Conservation (phyloP, 208 protist species). For the Herpetomonas samuelpessoai region DNA sequence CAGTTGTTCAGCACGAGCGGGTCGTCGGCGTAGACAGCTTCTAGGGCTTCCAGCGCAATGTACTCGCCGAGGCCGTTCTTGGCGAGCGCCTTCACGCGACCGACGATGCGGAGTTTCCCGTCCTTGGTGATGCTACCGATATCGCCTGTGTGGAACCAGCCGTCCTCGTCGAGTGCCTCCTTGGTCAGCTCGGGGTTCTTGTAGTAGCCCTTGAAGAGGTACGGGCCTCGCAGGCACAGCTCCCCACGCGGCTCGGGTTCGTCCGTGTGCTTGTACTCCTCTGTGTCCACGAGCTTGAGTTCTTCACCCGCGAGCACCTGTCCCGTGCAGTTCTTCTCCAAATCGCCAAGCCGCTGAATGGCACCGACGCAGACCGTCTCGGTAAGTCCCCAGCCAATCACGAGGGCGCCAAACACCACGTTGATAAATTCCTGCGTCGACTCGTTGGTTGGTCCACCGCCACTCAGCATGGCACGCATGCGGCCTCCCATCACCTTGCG, state of each 20-base stretch:
- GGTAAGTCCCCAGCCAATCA: constrained; percentile 77
- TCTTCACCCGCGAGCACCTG: constrained; percentile 38
- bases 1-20: constrained; percentile 63
- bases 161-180: constrained; percentile 74
- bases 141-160: constrained; percentile 90
- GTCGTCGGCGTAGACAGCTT: constrained; percentile 66
- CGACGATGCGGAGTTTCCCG: constrained; percentile 70
- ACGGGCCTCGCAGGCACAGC: constrained; percentile 75
- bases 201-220: constrained; percentile 91
- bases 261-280: constrained; percentile 52
- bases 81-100: constrained; percentile 90
- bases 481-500: constrained; percentile 45
- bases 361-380: constrained; percentile 52
- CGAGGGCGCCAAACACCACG: constrained; percentile 42
- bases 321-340: constrained; percentile 34
- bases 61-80: constrained; percentile 93
- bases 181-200: constrained; percentile 83
- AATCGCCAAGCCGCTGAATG: constrained; percentile 33
- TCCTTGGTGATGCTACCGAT: constrained; percentile 54
- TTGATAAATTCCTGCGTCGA: constrained; percentile 61
- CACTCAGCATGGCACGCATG: constrained; percentile 40
- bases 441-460: constrained; percentile 51
- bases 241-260: constrained; percentile 63
- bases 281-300: constrained; percentile 81
- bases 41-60: constrained; percentile 84